Base-by-base conservation (phyloP, 1,284 basidiomycete genomes). In the Malassezia yamatoensis region DNA sequence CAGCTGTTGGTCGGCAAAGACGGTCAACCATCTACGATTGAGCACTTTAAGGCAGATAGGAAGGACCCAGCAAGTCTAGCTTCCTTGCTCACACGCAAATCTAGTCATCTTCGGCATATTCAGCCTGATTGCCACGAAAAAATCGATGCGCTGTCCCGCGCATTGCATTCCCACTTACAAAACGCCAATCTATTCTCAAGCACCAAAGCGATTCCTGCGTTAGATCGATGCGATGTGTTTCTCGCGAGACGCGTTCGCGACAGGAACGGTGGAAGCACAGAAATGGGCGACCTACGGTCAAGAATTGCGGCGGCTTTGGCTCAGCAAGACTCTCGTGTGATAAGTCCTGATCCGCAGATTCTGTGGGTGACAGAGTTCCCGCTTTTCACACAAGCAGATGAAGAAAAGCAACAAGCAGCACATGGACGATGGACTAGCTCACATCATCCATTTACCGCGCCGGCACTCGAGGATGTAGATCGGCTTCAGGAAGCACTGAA, bases 321-420 rank as follows among this genome's bases (percentile, higher is more conserved):
- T 2, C 80, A 83, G 60, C 78, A 78, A 58, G 83, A 86, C 84
- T 45, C 53, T 16, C 38, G 54, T 21, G 9, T 65, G 0, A 12
- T 44, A 0, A 37, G 83, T 2, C 59, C 78, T 24, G 74, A 77
- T 18, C 88, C 88, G n/a, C 83, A 86, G 71, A 90, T 96, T 76
- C 79, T 90, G 15, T 96, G 90, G 90, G 82, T 96, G 56, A 94
- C 89, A 4, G 89, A 94, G 75, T 96, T 96, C 75, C 91, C 91
- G 15, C 80, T 96, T 33, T 94, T 94, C 78, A 93, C 90, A 5
- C 83, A 80, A 39, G 83, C 85, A 24, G 90, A 94, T 74, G 80
- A 81, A 49, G 90, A 94, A 78, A 94, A 94, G 78, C 83, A 85
- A 35, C 82, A 85, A 70, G 16, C 40, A 0, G 47, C 55, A 8